phyloP scores from a whole-genome alignment of 306 rosid species.

The Quercus glauca region DNA sequence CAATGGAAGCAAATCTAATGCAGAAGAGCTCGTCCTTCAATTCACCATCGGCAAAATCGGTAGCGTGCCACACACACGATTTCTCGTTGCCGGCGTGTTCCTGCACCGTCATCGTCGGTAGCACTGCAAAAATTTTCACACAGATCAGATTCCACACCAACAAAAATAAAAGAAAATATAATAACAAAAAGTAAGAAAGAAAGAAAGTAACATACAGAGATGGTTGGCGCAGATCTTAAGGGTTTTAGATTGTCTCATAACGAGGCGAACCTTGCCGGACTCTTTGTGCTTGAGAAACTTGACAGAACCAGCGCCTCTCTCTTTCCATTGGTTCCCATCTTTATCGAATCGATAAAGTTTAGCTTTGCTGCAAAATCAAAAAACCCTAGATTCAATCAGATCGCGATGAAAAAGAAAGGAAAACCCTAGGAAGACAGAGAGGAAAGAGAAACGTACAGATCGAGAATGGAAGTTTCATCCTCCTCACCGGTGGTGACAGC shows the following conservation, averaged over 20 bases:
- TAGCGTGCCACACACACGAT: slow-evolving; percentile 95
- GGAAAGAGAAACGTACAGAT: slow-evolving; percentile 46
- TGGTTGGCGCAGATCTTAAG: slow-evolving; percentile 97
- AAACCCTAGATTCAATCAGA: slow-evolving; percentile 1
- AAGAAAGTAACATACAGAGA: slow-evolving; percentile 41
- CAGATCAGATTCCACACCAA: neutral
- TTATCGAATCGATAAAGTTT: slow-evolving; percentile 94
- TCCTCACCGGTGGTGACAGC: slow-evolving; percentile 82
- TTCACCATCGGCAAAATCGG: slow-evolving; percentile 94
- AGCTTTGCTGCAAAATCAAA: slow-evolving; percentile 50
- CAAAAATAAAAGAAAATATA: neutral
- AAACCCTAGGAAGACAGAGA: neutral
- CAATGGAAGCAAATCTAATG: slow-evolving; percentile 88
- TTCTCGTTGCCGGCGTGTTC: slow-evolving; percentile 98
- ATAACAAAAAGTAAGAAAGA: neutral
- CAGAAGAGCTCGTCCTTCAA: slow-evolving; percentile 95
- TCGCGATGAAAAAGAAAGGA: neutral
- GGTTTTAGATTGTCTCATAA: slow-evolving; percentile 86
- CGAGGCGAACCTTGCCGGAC: slow-evolving; percentile 69
- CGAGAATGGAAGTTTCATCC: slow-evolving; percentile 68
- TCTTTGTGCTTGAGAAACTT: slow-evolving; percentile 71
- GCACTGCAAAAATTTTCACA: slow-evolving; percentile 38
- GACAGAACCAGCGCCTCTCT: slow-evolving; percentile 84
- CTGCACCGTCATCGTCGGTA: slow-evolving; percentile 71
- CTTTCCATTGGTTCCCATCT: slow-evolving; percentile 90